Evolutionary conservation across 2,329 filamentous ascomycete genomes (phyloP), one percentile per base, ranked within the genome.

Genomic region (Exutisphaerella laricina): DNA sequence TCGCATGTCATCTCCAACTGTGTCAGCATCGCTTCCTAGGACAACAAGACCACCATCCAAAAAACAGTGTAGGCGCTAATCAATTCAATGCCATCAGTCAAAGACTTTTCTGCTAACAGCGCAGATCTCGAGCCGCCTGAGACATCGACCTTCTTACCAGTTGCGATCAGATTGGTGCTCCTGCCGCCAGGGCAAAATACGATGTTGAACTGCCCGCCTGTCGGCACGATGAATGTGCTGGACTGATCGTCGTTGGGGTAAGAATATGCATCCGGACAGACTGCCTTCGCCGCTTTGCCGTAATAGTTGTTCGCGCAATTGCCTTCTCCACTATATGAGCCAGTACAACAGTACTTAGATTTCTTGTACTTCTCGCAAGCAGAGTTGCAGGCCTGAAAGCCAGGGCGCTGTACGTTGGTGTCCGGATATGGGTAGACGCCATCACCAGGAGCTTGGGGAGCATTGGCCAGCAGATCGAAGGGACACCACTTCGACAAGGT

Each of bases 251-350:
- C 75, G 50, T 75, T 77, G n/a, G 75, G 72, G 61, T 78, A 94
- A 58, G 82, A 87, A 66, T 92, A 94, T 2, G 86, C 86, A 65
- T 94, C 87, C 1, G 87, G 86, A 60, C 87, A 94, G 9, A 90
- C 74, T 3, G 66, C 68, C 69, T 94, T 92, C 40, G 85, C 84
- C 8, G 72, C 71, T 45, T 70, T 76, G 52, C 81, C 80, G 67
- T 89, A 92, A 29, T 76, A 66, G 38, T 80, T 80, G 2, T 83
- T 80, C 46, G 72, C 69, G 68, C 86, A 92, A 36, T 71, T 70
- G 17, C 73, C 69, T 2, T 83, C 75, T 28, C 74, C 73, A 57
- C 82, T 72, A 65, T 83, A 84, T 9, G 74, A 64, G 32, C 84
- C 85, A 12, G 80, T 81, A 64, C 87, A 92, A 68, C 87, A 94